These are phyloP conservation scores for Podaxis rugospora DNA, from an alignment of 768 basidiomycete genomes.

Conservation along the genomic window DNA sequence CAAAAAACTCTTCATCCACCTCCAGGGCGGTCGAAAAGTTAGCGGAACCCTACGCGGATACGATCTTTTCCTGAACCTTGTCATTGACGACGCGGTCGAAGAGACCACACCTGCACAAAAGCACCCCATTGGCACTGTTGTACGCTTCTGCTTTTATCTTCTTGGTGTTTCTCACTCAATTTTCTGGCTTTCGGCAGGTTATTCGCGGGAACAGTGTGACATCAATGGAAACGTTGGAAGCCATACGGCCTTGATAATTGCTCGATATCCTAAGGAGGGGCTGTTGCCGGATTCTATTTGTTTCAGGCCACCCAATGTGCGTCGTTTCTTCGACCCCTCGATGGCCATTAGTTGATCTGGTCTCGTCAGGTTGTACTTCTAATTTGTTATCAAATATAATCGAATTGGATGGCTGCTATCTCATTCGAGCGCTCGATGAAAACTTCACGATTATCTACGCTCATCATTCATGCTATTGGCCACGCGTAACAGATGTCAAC, in stretches of 20 bases:
- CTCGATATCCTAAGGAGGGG: not conserved
- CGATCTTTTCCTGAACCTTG: slow-evolving; percentile 97
- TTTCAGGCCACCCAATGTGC: slow-evolving; percentile 3
- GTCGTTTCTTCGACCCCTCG: not conserved
- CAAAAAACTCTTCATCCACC: slow-evolving; percentile 90
- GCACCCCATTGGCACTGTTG: slow-evolving; percentile 88
- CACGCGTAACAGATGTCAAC: not conserved
- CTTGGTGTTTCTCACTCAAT: slow-evolving; percentile 11
- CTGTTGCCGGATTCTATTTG: not conserved
- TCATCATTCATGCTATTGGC: too few relatives aligned
- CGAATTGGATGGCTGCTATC: not conserved
- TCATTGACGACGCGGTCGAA: slow-evolving; percentile 93
- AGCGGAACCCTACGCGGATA: slow-evolving; percentile 94
- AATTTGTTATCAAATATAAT: not conserved
- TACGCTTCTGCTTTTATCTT: slow-evolving; percentile 36
- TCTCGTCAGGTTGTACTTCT: slow-evolving; percentile 6
- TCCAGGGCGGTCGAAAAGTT: slow-evolving; percentile 94
- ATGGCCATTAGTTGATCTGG: not conserved
- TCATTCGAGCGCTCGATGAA: not conserved
- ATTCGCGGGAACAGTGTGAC: slow-evolving; percentile 96
- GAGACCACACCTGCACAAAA: slow-evolving; percentile 89
- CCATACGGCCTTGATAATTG: slow-evolving; percentile 32
- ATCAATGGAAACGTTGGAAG: slow-evolving; percentile 87
- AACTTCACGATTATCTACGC: not conserved
- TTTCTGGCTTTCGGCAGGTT: slow-evolving; percentile 49